Evolutionary conservation across 139 green algal species (phyloP), one percentile per base, ranked within the genome.

Genomic region (Picochlorum sp.): DNA sequence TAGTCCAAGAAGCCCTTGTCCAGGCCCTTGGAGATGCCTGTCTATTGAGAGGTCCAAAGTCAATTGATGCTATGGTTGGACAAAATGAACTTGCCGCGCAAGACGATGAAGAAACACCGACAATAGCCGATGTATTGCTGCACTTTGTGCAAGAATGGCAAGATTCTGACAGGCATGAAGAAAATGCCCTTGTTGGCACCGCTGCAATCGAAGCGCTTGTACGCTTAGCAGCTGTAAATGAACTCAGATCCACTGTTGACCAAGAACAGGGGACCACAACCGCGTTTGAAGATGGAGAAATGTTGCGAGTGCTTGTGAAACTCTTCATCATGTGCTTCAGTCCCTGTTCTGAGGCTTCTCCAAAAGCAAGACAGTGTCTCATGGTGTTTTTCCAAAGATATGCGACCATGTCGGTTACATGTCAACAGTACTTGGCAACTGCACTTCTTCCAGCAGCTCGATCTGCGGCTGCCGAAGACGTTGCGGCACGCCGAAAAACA

Each of bases 321-420:
- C 59, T 84, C 31, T 33, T 78, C 49, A 36, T 74, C 22, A 50
- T 74, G 6, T 39, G 64, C 55, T 81, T 84, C 61, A 63, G 81
- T 40, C 40, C 65, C 3, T 26, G 32, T 29, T 73, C 72, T 12
- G 59, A 73, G 30, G 45, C 51, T 18, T 50, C 47, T 5, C 49
- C 58, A 29, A 69, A 43, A 37, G 22, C 75, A 55, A 51, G 61
- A 22, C 78, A 85, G 72, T 70, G 56, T 35, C 68, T 85, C 33
- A 28, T 64, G 18, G 76, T 85, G 13, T 82, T 80, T 59, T 82
- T 85, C 53, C 61, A 75, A n/a, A 39, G 64, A 41, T 82, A 67
- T 24, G 78, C 78, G 4, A 51, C 44, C 7, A 28, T 68, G 18
- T 59, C 45, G 4, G n/a, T 35, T 8, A 33, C 35, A 18, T 44